Conservation (phyloP, 2,329 filamentous ascomycete species). For the Ophiostoma novo-ulmi region DNA sequence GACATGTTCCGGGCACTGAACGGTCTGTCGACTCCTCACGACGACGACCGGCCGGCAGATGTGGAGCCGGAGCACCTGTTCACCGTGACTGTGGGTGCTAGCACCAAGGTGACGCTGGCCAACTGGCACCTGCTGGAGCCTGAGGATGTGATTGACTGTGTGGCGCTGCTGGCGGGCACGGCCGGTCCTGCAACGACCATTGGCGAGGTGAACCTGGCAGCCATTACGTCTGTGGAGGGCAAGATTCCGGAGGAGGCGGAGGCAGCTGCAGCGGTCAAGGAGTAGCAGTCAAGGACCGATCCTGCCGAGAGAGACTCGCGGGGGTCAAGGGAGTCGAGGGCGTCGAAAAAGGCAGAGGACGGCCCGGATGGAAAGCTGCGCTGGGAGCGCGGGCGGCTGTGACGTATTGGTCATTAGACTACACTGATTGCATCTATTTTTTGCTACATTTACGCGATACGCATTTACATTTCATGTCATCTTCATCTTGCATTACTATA, state of each 20-base stretch:
- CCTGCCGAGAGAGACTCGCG: background rate
- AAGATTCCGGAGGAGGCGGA: conserved; percentile 39
- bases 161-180: conserved; percentile 51
- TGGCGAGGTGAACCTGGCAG: conserved; percentile 53
- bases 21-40: conserved; percentile 40
- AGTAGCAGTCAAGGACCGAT: background rate
- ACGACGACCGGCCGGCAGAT: conserved; percentile 41
- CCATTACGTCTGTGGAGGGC: conserved; percentile 50
- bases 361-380: background rate
- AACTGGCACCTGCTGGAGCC: conserved; percentile 88
- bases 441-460: background rate
- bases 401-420: background rate
- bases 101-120: conserved; percentile 85
- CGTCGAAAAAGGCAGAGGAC: background rate
- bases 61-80: conserved; percentile 66
- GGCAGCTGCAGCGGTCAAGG: conserved; percentile 3
- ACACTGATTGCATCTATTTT: background rate
- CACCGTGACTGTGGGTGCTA: conserved; percentile 85
- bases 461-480: background rate
- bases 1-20: conserved; percentile 87
- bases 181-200: conserved; percentile 34
- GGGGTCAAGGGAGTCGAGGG: background rate
- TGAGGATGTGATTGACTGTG: conserved; percentile 72
- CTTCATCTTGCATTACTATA: background rate
- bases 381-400: conserved; percentile 1